Conservation (phyloP, 2,329 filamentous ascomycete species). For the Sporothrix schenckii region DNA sequence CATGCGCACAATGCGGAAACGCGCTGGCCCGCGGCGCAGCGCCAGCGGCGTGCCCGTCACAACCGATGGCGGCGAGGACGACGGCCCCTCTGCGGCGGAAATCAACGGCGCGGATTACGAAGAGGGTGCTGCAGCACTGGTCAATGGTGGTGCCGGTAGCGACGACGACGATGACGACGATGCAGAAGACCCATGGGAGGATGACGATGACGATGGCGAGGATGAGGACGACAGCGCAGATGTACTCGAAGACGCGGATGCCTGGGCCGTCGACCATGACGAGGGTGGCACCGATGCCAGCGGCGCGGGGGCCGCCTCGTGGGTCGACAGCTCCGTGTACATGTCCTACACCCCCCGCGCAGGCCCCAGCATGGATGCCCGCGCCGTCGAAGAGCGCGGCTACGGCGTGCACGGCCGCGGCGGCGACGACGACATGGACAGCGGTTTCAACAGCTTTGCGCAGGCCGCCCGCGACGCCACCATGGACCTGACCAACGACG, state of each 20-base stretch:
- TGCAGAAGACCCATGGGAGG: conserved; percentile 36
- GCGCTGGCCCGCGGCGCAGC: conserved; percentile 62
- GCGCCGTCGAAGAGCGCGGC: conserved; percentile 79
- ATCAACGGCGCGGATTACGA: conserved; percentile 42
- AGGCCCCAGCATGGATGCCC: conserved; percentile 54
- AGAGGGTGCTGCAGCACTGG: conserved; percentile 35
- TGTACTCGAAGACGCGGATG: conserved; percentile 63
- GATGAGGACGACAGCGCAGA: conserved; percentile 69
- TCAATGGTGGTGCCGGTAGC: conserved; percentile 55
- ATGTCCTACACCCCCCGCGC: conserved; percentile 92
- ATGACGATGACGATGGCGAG: conserved; percentile 47
- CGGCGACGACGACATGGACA: conserved; percentile 52
- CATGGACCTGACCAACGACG: conserved; percentile 93
- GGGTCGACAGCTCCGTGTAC: conserved; percentile 86
- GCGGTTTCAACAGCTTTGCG: conserved; percentile 72
- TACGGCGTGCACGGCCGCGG: conserved; percentile 77
- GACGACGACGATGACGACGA: conserved; percentile 45
- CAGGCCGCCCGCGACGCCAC: conserved; percentile 82
- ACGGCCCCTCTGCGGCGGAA: conserved; percentile 47
- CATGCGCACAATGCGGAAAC: conserved; percentile 72
- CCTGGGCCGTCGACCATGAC: conserved; percentile 45
- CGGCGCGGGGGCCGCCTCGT: conserved; percentile 54
- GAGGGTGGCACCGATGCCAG: background rate
- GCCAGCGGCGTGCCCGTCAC: conserved; percentile 43
- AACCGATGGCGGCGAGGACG: conserved; percentile 40